Evolutionary conservation across 495 filamentous ascomycete species (phyloP).

Genomic region (Lasiosphaeria ovina): DNA sequence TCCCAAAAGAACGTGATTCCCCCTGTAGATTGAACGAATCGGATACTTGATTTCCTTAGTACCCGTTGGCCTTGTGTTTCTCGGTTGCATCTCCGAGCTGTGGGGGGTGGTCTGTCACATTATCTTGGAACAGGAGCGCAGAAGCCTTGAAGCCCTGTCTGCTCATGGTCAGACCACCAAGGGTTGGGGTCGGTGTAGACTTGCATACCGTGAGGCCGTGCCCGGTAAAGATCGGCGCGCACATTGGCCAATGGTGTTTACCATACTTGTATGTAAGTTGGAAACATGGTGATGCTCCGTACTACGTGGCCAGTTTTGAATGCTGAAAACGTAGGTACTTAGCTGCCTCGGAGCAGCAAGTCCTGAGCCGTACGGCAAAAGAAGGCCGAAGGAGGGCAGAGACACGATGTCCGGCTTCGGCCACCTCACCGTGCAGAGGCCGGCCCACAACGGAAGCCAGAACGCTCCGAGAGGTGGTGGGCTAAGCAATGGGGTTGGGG

Average conservation of each 20-base stretch:
- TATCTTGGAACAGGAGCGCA: not conserved
- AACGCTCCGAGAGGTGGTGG: not conserved
- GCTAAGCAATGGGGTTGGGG: not conserved
- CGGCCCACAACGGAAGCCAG: not conserved
- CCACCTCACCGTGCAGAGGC: conserved; percentile 3
- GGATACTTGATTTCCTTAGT: too few relatives aligned
- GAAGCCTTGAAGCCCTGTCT: too few relatives aligned
- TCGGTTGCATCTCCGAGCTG: too few relatives aligned
- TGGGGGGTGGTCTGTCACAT: too few relatives aligned
- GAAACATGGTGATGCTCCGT: not conserved
- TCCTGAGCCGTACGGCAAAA: not conserved
- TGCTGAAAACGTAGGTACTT: too few relatives aligned
- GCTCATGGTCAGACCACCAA: too few relatives aligned
- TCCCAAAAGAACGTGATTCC: too few relatives aligned
- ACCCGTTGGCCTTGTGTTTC: too few relatives aligned
- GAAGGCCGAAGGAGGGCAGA: not conserved
- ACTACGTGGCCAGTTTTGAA: too few relatives aligned
- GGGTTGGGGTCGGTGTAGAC: not conserved
- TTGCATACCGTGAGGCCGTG: conserved; percentile 18
- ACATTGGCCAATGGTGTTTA: not conserved
- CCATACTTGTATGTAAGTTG: not conserved
- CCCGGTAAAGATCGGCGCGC: conserved; percentile 18
- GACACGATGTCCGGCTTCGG: not conserved
- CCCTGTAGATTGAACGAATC: too few relatives aligned
- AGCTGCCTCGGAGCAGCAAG: conserved; percentile 1